Evolutionary conservation across 2,329 filamentous ascomycete species (phyloP), one percentile per base, ranked within the genome.

Genomic region (Atkinsonella texensis): DNA sequence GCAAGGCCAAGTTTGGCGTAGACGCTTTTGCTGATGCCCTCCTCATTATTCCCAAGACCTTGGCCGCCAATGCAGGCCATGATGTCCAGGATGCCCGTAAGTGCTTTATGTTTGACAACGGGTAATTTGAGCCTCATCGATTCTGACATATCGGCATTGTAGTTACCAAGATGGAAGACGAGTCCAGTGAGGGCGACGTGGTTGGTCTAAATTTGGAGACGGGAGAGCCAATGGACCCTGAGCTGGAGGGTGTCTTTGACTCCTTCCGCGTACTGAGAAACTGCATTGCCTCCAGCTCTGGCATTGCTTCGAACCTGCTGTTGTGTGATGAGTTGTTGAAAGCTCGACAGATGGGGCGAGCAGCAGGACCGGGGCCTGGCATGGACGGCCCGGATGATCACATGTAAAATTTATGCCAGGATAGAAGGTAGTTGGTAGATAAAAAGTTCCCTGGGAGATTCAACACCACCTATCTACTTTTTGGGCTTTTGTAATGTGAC

Each of bases 321-420:
- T 79, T 98, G 48, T 98, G 93, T 64, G 93, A 98, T 64, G 93
- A 98, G 76, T 79, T 98, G 74, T 76, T 98, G 62, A 98, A 98
- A 78, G 93, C 93, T 55, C 80, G 93, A 67, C 91, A 98, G 74
- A 98, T 98, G 93, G 85, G 79, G 47, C 74, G 81, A 63, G 70
- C 74, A 68, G 76, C 71, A 40, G 79, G 79, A 20, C 81, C 81
- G 2, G 81, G 81, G 7, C 79, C 80, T 4, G 80, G 79, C 54
- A 83, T 82, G 77, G 81, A 84, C 58, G 80, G 76, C 15, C 74
- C 75, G 42, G 74, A 76, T 61, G 69, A 77, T 65, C 72, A 71
- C 65, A 68, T 73, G 71, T 75, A 73, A 60, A 64, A 60, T 61
- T 62, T 63, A 63, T 62, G 62, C 55, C 40, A 48, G 17, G 31